Conservation (phyloP, 768 basidiomycete species). For the Strobilomyces dryophilus region DNA sequence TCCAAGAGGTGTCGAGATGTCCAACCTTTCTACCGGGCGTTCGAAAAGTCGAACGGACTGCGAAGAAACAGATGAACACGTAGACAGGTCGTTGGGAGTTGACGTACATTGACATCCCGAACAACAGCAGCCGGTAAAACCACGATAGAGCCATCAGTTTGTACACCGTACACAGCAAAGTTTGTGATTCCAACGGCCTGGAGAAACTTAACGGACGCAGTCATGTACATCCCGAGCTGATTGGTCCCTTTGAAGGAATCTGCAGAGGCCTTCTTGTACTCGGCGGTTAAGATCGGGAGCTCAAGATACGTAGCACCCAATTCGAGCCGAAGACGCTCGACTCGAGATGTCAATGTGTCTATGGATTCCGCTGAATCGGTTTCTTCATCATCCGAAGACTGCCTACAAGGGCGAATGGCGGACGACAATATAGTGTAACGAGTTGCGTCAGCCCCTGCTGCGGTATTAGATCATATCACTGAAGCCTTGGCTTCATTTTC, state of each 20-base stretch:
- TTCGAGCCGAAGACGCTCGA: neutral
- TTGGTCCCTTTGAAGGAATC: neutral
- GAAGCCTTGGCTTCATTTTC: too few species aligned
- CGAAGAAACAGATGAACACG: neutral
- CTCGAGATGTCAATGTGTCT: neutral
- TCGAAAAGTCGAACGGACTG: constrained; percentile 7
- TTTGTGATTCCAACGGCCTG: constrained; percentile 2
- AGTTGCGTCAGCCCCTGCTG: too few species aligned
- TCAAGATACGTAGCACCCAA: neutral
- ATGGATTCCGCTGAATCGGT: neutral
- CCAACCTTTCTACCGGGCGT: constrained; percentile 1
- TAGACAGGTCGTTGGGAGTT: too few species aligned
- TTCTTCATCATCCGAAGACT: neutral
- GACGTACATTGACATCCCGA: constrained; percentile 1
- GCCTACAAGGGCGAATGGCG: neutral
- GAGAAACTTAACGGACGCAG: constrained; percentile 7
- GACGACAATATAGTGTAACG: neutral
- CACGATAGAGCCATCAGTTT: constrained; percentile 3
- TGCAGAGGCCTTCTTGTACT: constrained; percentile 3
- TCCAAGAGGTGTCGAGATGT: constrained; percentile 4
- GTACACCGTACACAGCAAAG: constrained; percentile 4
- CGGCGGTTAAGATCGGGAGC: constrained; percentile 4
- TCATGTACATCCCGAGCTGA: constrained; percentile 6
- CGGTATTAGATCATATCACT: too few species aligned
- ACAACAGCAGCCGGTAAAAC: constrained; percentile 1